Percentiles rank a stretch among this genome's conserved stretches.
phyloP scores from a whole-genome alignment of 208 protist species.

The Trypanosomatidae sp. region DNA sequence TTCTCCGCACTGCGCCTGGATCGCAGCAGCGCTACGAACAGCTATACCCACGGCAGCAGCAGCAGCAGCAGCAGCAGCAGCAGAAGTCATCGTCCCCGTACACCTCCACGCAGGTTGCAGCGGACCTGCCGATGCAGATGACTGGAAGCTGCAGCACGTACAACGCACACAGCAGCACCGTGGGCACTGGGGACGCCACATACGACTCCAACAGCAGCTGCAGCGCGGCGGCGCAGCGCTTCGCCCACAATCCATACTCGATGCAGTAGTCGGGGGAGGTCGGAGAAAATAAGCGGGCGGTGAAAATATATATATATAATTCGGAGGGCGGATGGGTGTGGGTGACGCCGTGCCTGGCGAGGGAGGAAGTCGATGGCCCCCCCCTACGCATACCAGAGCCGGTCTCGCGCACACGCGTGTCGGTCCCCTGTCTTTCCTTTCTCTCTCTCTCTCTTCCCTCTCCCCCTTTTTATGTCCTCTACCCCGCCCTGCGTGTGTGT shows the following conservation, averaged over 20 bases:
- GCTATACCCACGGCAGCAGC: conserved; percentile 13
- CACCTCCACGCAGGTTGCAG: not conserved
- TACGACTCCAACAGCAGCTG: conserved; percentile 14
- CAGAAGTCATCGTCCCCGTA: not conserved
- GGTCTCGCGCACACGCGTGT: too few species aligned
- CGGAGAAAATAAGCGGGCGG: not conserved
- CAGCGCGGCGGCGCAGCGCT: conserved; percentile 15
- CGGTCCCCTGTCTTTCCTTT: too few species aligned
- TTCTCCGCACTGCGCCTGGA: conserved; percentile 6
- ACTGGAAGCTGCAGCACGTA: conserved; percentile 9
- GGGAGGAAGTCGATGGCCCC: conserved; percentile 1
- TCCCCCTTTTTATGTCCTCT: conserved; percentile 2
- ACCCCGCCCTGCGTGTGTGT: not conserved
- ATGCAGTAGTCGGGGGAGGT: conserved; percentile 8
- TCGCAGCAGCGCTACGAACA: conserved; percentile 17
- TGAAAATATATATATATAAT: not conserved
- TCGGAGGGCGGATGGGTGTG: not conserved
- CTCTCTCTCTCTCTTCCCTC: not conserved
- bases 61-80: conserved; percentile 15
- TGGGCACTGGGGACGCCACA: not conserved
- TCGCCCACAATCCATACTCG: conserved; percentile 36
- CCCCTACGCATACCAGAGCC: not conserved
- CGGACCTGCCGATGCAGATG: not conserved
- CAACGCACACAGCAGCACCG: not conserved
- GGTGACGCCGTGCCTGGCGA: not conserved